Evolutionary conservation across 352 stramenopile genomes (phyloP).

Genomic region (Phytopythium chamaehyphon): DNA sequence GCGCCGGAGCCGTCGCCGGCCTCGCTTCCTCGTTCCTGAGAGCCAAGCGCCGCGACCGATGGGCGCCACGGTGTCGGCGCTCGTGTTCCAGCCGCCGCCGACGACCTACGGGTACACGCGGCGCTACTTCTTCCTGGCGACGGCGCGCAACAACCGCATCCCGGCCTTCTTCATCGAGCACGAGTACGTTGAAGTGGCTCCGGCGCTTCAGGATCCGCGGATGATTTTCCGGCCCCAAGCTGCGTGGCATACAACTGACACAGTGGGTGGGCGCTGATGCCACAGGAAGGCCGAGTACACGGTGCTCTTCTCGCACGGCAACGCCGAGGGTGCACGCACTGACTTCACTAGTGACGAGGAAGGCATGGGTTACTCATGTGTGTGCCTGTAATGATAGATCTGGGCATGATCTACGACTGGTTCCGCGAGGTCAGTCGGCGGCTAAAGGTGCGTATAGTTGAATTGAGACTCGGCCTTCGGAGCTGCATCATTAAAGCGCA

Average conservation of each 20-base stretch:
- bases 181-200: conserved; percentile 41
- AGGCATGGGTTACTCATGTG: neutral
- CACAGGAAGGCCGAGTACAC: conserved; percentile 90
- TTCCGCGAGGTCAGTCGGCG: conserved; percentile 90
- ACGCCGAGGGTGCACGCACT: conserved; percentile 86
- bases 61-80: conserved; percentile 71
- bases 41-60: conserved; percentile 25
- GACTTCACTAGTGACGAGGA: neutral
- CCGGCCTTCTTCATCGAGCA: conserved; percentile 94
- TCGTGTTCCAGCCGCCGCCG: conserved; percentile 88
- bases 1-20: too few relatives aligned
- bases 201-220: neutral
- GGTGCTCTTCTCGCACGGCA: conserved; percentile 96
- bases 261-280: neutral
- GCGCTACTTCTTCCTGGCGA: conserved; percentile 94
- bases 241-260: too few relatives aligned
- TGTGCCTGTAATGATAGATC: conserved; percentile 78
- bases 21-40: too few relatives aligned
- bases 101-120: conserved; percentile 72
- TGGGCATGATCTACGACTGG: conserved; percentile 98
- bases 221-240: conserved; percentile 3
- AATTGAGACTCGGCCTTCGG: too few relatives aligned
- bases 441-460: conserved; percentile 36
- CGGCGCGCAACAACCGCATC: conserved; percentile 84
- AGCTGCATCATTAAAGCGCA: too few relatives aligned